Base-by-base conservation (phyloP, 2,329 filamentous ascomycete genomes). In the Verticillium nubilum region DNA sequence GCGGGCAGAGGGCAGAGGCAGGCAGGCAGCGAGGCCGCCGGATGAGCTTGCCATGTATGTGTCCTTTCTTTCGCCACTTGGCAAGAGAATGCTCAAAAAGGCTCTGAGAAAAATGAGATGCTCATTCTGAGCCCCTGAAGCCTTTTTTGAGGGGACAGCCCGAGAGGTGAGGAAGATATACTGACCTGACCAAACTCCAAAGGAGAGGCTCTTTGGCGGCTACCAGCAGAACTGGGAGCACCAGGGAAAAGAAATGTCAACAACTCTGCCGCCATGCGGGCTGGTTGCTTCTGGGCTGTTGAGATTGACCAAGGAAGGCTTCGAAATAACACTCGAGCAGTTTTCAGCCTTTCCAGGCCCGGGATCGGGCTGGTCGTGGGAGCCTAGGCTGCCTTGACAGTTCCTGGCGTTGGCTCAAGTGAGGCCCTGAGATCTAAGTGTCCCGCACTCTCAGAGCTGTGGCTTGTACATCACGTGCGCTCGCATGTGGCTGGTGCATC, bases 181-280 rank as follows among this genome's bases (percentile, higher is more conserved):
- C 59, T 37, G 60, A 63, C 62, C 62, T 64, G 56, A 52, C 47
- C 61, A 28, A 59, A 52, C 62, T 61, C 56, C 42, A 53, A 53
- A 58, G 33, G 55, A 58, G 60, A 58, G 60, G 60, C 61, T 60
- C 60, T 60, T 56, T 53, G 26, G 33, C 62, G 57, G 61, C 56
- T 59, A 47, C 53, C 62, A 62, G 55, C 57, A 58, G 61, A 31
- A 61, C 35, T 25, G 56, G 42, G 19, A 50, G 42, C 42, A 12
- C 42, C 42, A 50, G 42, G 7, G 42, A 25, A 50, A 50, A 50
- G 42, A 50, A 23, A 19, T 50, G 42, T 50, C 7, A n/a, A 25
- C 42, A 50, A 19, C 42, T 23, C 42, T 25, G 42, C 42, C n/a
- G 5, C 42, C 42, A 50, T 10, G 42, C 17, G 42, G 19, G 23